A percentile compares a stretch with the other conserved stretches of the same genome.
Conservation (phyloP, 345 rosid species). For the Gynandropsis gynandra region DNA sequence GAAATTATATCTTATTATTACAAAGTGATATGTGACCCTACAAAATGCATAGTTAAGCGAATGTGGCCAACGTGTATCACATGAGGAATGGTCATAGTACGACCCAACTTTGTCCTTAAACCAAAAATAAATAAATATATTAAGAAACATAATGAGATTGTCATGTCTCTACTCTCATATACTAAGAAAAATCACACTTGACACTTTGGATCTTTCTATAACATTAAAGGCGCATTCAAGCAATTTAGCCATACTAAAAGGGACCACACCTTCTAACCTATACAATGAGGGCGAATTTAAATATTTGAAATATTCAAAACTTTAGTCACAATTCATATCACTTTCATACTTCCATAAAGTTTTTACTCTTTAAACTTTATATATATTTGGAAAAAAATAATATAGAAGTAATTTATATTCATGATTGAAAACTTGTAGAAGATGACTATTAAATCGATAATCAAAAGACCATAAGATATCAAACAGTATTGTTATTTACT, state of each 20-base stretch:
- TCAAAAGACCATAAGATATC: no score
- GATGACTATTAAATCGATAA: no score
- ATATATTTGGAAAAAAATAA: no score
- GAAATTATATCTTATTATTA: no score
- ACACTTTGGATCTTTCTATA: slow-evolving; percentile 21
- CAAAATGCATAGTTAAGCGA: slow-evolving; percentile 22
- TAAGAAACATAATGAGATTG: slow-evolving; percentile 10
- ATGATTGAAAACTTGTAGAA: no score
- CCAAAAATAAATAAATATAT: slow-evolving; percentile 5
- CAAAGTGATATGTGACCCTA: no score
- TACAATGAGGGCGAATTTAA: neutral
- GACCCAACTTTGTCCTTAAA: neutral
- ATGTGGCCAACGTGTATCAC: slow-evolving; percentile 28
- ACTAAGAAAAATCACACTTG: slow-evolving; percentile 26
- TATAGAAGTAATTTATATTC: no score
- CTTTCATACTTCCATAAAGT: neutral
- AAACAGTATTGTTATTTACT: no score
- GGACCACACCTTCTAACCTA: slow-evolving; percentile 23
- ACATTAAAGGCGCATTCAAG: slow-evolving; percentile 14
- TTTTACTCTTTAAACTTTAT: no score
- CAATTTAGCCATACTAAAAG: slow-evolving; percentile 16
- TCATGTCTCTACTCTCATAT: slow-evolving; percentile 17
- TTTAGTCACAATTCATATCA: slow-evolving; percentile 13
- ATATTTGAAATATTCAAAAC: neutral
- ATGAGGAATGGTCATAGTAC: slow-evolving; percentile 26